Base-by-base conservation (phyloP, 805 yeast species). In the Candida namnaoensis region DNA sequence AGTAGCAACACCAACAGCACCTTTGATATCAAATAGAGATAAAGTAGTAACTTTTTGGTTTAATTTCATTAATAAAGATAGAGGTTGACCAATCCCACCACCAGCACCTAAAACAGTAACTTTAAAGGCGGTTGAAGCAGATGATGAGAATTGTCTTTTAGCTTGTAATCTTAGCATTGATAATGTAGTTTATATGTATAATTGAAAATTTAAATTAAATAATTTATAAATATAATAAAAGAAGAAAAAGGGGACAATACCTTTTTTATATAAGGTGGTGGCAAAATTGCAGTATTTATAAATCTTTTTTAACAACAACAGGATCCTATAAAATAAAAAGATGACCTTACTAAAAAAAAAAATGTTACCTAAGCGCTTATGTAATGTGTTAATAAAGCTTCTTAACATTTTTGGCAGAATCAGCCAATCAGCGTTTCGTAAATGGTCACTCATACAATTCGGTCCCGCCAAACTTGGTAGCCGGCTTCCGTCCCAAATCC, bases 1-100 rank as follows among this genome's bases (percentile, higher is more conserved):
- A 44, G 98, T 90, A 51, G 96, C 97, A 47, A 90, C 97, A 72
- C 98, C 98, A 52, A 88, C 88, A 47, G 96, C 95, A 56, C 93
- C 88, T 64, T 80, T 80, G 61, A 90, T 74, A 68, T 90, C 98
- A 72, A 85, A 90, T 43, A 90, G 72, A 46, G 93, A 77, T 62
- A 90, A 74, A 53, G 82, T 83, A 41, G 95, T 83, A 47, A 90
- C 95, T 68, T 85, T 80, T 67, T 76, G 82, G 80, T 88, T 87
- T 61, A 84, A 74, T 72, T 91, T 90, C 71, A 90, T 66, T 60
- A 91, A 74, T 46, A 86, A 70, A 38, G 91, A 84, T 53, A 84
- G 67, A 47, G 95, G 95, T 69, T 83, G 91, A 50, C 98, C 98
- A 65, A 90, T 91, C 67, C 98, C 98, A 71, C 98, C 90, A 52